These are phyloP conservation scores for Termitomyces sp. DNA, from an alignment of 768 basidiomycete genomes.

Conservation along the genomic window DNA sequence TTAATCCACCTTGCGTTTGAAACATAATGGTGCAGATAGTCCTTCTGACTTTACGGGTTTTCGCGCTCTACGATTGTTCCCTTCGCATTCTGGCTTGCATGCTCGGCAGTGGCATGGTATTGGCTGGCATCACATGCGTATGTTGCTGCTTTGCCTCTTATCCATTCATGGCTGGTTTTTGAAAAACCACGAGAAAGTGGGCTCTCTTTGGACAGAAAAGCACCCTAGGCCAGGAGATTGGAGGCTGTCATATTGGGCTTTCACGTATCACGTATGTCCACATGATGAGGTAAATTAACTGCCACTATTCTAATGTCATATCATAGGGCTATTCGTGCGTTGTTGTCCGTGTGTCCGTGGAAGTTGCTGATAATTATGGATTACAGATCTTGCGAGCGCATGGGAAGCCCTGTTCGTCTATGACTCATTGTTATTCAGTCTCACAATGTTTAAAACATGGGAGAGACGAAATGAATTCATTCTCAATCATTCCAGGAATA, in stretches of 20 bases:
- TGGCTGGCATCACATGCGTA: constrained; percentile 31
- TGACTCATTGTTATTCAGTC: constrained; percentile 42
- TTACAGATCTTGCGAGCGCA: constrained; percentile 27
- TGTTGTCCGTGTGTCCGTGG: background rate
- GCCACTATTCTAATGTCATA: background rate
- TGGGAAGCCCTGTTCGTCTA: constrained; percentile 50
- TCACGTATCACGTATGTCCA: constrained; percentile 23
- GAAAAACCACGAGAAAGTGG: background rate
- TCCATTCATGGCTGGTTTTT: background rate
- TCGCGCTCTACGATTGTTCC: constrained; percentile 35
- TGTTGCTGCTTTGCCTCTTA: constrained; percentile 13
- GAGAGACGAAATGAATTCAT: constrained; percentile 24
- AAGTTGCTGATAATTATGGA: background rate
- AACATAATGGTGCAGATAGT: constrained; percentile 18
- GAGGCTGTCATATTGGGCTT: constrained; percentile 32
- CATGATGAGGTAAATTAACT: background rate
- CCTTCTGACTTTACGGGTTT: constrained; percentile 41
- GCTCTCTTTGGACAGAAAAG: background rate
- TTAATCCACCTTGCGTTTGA: background rate
- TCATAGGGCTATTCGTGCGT: background rate
- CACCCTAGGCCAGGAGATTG: background rate
- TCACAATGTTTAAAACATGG: constrained; percentile 43
- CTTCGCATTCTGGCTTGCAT: constrained; percentile 28
- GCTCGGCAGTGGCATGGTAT: constrained; percentile 22
- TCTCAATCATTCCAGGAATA: constrained; percentile 16